Evolutionary conservation across 2,329 filamentous ascomycete genomes (phyloP), one percentile per base, ranked within the genome.

Genomic region (Exophiala aquamarina): DNA sequence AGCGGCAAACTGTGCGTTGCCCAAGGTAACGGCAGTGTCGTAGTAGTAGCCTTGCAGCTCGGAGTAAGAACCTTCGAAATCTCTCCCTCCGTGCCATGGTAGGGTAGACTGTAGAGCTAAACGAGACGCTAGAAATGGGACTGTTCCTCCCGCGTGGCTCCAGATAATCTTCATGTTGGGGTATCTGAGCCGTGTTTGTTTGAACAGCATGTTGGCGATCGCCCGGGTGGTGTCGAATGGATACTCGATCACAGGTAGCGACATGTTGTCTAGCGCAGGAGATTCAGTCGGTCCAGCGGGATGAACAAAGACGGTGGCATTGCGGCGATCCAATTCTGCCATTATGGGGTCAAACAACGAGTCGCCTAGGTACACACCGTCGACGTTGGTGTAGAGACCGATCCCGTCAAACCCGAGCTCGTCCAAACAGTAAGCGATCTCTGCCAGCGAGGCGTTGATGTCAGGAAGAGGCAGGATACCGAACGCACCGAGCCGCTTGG

Each of bases 41-140:
- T 59, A 60, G 48, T 59, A 38, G 51, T 62, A 64, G 7, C 52
- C 49, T 35, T 50, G 49, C 33, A 63, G 51, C 47, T 62, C 58
- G 1, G 39, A 47, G 19, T 58, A 14, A 6, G 49, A 43, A 11
- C 50, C 49, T 4, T 54, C 31, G 10, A 51, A 26, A 36, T 47
- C 41, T n/a, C 56, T 29, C 4, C 56, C 53, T 2, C 57, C 59
- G 14, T 56, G 43, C 19, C 46, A 52, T 7, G 50, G 42, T 21
- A 60, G 40, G 10, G 49, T 55, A 3, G 56, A 48, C 42, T 58
- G 49, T 1, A 52, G 50, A 3, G 57, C 58, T 9, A 63, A 56
- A 1, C 60, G 48, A 19, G 39, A 42, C 10, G 53, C 57, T 4
- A 63, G 50, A 31, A 56, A 61, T 2, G 55, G 59, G 17, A 63